Percentiles rank a stretch among this genome's conserved stretches.
Evolutionary conservation across 257 asterid species (phyloP).

Genomic region (Coffea canephora): DNA sequence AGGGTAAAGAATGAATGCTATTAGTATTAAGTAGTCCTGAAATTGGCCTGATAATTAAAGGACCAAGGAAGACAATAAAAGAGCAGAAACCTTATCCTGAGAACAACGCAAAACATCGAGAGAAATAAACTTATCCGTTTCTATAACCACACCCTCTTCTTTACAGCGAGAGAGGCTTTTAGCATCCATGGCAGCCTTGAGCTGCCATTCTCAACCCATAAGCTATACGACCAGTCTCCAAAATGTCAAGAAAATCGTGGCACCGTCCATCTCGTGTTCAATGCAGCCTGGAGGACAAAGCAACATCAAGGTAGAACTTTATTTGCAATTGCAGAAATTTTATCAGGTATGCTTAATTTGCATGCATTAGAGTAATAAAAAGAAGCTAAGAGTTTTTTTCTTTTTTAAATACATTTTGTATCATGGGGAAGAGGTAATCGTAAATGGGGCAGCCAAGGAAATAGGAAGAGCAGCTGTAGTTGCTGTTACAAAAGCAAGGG

Average conservation of each 20-base stretch:
- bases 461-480: conserved; percentile 85
- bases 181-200: conserved; percentile 42
- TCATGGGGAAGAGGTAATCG: conserved; percentile 49
- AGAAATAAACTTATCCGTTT: conserved; percentile 8
- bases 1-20: too few relatives aligned
- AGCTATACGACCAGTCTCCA: conserved; percentile 10
- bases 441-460: conserved; percentile 90
- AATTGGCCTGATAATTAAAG: too few relatives aligned
- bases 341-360: neutral
- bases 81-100: conserved; percentile 28
- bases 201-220: conserved; percentile 48
- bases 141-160: neutral
- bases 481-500: conserved; percentile 84
- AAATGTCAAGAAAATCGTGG: neutral
- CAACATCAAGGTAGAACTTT: conserved; percentile 55
- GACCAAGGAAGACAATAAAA: neutral
- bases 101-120: neutral
- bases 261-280: conserved; percentile 43
- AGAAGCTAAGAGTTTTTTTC: conserved; percentile 14
- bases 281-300: conserved; percentile 54
- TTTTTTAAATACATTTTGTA: neutral
- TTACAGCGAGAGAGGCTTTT: neutral
- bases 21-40: too few relatives aligned
- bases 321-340: neutral
- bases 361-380: neutral